Percentiles rank a stretch among this genome's conserved stretches.
These are phyloP conservation scores for Ophiostoma novo-ulmi DNA, from an alignment of 2,329 filamentous ascomycete genomes.

Conservation along the genomic window DNA sequence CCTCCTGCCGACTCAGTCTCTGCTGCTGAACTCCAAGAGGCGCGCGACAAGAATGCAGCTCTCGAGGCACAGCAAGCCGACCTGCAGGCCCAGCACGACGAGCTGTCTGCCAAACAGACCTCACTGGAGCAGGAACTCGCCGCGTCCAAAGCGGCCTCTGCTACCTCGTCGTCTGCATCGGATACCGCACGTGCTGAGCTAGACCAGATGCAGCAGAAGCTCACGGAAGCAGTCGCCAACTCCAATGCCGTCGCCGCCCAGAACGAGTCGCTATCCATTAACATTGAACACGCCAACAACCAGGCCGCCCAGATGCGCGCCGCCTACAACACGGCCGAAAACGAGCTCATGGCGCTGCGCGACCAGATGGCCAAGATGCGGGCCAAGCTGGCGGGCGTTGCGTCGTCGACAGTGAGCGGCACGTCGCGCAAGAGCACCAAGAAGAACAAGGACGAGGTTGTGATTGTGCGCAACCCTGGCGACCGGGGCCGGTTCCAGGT, in stretches of 20 bases:
- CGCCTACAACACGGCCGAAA: conserved; percentile 16
- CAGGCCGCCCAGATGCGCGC: conserved; percentile 17
- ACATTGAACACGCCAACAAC: neutral
- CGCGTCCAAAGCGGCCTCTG: neutral
- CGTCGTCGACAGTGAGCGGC: neutral
- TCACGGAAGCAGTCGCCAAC: neutral
- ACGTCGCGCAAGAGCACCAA: conserved; percentile 17
- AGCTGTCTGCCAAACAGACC: conserved; percentile 15
- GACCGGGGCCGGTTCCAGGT: conserved; percentile 28
- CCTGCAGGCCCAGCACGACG: conserved; percentile 17
- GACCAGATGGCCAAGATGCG: conserved; percentile 25
- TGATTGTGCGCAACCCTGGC: conserved; percentile 26
- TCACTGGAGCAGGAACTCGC: conserved; percentile 11
- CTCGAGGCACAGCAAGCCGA: neutral
- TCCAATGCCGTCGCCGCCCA: neutral
- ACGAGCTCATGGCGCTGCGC: conserved; percentile 23
- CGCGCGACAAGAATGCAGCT: neutral
- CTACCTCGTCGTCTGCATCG: neutral
- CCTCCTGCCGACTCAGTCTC: neutral
- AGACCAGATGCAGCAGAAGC: neutral
- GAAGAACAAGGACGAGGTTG: conserved; percentile 25
- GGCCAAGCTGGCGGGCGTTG: conserved; percentile 15
- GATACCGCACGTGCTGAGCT: neutral
- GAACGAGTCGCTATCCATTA: neutral
- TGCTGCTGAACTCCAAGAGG: neutral